phyloP scores from a whole-genome alignment of 768 basidiomycete species.

The Kwoniella bestiolae region DNA sequence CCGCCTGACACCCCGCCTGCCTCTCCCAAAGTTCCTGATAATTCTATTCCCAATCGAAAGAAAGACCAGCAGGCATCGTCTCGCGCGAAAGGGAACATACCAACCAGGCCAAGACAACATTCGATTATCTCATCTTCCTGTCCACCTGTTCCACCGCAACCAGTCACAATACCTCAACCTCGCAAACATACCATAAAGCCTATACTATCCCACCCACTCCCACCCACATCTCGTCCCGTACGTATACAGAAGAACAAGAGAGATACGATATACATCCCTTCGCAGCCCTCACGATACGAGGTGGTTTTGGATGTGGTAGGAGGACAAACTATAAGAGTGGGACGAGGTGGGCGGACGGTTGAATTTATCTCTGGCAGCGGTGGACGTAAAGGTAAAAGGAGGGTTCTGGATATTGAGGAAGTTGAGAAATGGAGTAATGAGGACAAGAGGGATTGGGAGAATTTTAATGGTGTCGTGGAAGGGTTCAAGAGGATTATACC shows the following conservation, averaged over 20 bases:
- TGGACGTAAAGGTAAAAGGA: neutral
- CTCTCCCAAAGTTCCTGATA: neutral
- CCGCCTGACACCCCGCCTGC: constrained; percentile 14
- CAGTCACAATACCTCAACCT: too few relatives aligned
- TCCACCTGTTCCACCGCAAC: neutral
- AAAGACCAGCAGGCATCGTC: neutral
- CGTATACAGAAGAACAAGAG: constrained; percentile 13
- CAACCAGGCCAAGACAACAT: neutral
- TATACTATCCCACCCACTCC: constrained; percentile 27
- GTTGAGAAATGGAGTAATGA: constrained; percentile 21
- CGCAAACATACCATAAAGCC: constrained; percentile 1
- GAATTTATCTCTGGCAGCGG: neutral
- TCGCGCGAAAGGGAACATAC: too few relatives aligned
- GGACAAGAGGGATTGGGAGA: constrained; percentile 34
- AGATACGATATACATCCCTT: constrained; percentile 23
- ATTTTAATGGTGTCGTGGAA: constrained; percentile 26
- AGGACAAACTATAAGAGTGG: neutral
- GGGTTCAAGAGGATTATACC: constrained; percentile 36
- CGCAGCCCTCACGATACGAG: neutral
- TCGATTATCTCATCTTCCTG: neutral
- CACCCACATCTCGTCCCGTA: constrained; percentile 23
- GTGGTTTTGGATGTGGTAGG: neutral
- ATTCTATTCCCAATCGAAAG: neutral
- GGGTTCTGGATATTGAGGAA: constrained; percentile 3
- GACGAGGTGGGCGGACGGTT: neutral